A percentile compares a stretch with the other conserved stretches of the same genome.
phyloP scores from a whole-genome alignment of 2,329 filamentous ascomycete genomes.

The Paecilomyces niveus region DNA sequence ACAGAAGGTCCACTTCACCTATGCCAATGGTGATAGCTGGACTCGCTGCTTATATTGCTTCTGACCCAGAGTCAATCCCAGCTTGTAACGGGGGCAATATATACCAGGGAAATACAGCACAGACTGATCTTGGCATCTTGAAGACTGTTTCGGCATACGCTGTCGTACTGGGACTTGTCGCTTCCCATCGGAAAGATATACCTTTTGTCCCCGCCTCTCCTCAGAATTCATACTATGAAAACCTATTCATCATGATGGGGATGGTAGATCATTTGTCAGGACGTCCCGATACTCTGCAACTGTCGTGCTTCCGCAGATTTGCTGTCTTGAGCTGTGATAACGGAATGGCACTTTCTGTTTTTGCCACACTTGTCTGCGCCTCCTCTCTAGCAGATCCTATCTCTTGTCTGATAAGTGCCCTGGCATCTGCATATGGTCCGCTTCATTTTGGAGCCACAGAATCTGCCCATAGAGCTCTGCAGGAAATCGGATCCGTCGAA shows the following conservation, averaged over 20 bases:
- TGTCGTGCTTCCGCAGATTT: conserved; percentile 47
- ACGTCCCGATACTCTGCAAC: conserved; percentile 36
- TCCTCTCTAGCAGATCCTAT: conserved; percentile 51
- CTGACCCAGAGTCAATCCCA: conserved; percentile 13
- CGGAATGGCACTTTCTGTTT: conserved; percentile 53
- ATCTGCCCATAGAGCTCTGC: conserved; percentile 42
- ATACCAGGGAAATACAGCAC: conserved; percentile 15
- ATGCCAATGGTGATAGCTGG: conserved; percentile 22
- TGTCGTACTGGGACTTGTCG: conserved; percentile 16
- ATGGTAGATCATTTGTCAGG: conserved; percentile 43
- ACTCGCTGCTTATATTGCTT: conserved; percentile 20
- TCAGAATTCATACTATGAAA: conserved; percentile 47
- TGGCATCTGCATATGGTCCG: conserved; percentile 50
- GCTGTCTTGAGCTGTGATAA: conserved; percentile 54
- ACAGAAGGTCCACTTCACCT: conserved; percentile 14
- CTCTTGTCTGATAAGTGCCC: conserved; percentile 45
- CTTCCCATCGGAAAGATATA: conserved; percentile 18
- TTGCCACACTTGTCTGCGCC: conserved; percentile 50
- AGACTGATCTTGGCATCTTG: conserved; percentile 17
- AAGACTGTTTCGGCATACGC: conserved; percentile 18
- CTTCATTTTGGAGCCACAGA: conserved; percentile 56
- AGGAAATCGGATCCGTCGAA: conserved; percentile 16
- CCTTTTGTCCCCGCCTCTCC: conserved; percentile 16
- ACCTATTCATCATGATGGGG: conserved; percentile 50
- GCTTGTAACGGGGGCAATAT: conserved; percentile 11